Evolutionary conservation across 352 stramenopile genomes (phyloP), one percentile per base, ranked within the genome.

Genomic region (Globisporangium radiosum): DNA sequence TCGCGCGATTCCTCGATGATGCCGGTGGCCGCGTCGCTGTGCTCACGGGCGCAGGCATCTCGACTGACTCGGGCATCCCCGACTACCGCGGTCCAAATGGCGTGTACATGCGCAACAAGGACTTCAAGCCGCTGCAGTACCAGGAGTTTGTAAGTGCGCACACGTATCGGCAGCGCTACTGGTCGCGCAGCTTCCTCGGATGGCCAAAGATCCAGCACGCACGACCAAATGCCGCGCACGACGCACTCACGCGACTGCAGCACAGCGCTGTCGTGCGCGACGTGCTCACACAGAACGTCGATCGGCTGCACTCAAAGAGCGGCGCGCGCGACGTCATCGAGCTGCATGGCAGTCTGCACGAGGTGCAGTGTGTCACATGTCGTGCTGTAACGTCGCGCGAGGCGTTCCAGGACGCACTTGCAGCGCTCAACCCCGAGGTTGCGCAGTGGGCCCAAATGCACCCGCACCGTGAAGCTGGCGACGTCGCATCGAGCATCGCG

Each of bases 261-360:
- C 71, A 64, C 13, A 52, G 49, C 11, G 65, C 62, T 0, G 60
- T 77, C 2, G 60, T 91, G 36, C 73, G 70, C 0, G 72, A 79
- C 47, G 82, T 98, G 19, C 77, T 99, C 42, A 99, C 96, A 11
- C 97, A 99, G 74, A 99, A 99, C 69, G 96, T 99, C n/a, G 97
- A 99, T 70, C 74, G 76, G 0, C 73, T 99, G 54, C 97, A 99
- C 76, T 73, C 85, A 11, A 90, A 88, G 63, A 96, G 90, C 33
- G 97, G 95, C 8, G 87, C 83, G 6, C 60, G 70, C 25, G 76
- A 93, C 45, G 91, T 98, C 25, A 75, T 98, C 7, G 92, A 98
- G 70, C 79, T 99, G 45, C 96, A 99, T 68, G 97, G 97, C 3
- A 85, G 82, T 50, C 83, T 92, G 55, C 74, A 98, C 56, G 77